Percentiles rank a stretch among this genome's conserved stretches.
These are phyloP conservation scores for Dendrobium officinale DNA, from an alignment of 106 monocot genomes.

Conservation along the genomic window DNA sequence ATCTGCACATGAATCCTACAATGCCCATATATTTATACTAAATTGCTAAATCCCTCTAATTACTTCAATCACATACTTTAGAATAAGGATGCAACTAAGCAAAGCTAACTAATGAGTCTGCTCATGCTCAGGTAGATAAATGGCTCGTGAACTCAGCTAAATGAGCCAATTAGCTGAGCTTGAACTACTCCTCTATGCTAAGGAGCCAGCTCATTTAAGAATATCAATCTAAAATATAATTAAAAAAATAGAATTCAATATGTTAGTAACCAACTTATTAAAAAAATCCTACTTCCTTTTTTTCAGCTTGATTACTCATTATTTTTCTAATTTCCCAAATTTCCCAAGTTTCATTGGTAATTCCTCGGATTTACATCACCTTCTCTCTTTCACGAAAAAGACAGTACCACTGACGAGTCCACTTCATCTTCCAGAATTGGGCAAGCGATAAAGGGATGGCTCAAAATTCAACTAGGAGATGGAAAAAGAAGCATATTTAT, in stretches of 20 bases:
- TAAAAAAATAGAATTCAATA: neutral
- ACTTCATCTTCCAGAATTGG: neutral
- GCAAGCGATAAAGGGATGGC: no score
- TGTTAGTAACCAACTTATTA: neutral
- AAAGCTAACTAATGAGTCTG: neutral
- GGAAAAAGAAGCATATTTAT: no score
- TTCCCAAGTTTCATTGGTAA: neutral
- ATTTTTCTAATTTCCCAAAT: neutral
- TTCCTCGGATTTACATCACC: neutral
- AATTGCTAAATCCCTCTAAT: neutral
- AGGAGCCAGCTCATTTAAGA: neutral
- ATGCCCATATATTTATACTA: constrained; percentile 3
- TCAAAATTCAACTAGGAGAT: no score
- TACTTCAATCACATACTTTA: neutral
- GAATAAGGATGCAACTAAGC: neutral
- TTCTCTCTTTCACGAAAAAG: neutral
- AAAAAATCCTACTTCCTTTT: neutral
- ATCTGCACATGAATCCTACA: neutral
- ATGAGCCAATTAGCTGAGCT: neutral
- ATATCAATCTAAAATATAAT: neutral
- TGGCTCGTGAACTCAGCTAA: neutral
- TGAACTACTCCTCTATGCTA: neutral
- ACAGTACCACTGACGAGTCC: neutral
- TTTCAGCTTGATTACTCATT: neutral
- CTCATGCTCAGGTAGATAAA: neutral